phyloP scores from a whole-genome alignment of 345 rosid genomes.

The Aquilaria sinensis region DNA sequence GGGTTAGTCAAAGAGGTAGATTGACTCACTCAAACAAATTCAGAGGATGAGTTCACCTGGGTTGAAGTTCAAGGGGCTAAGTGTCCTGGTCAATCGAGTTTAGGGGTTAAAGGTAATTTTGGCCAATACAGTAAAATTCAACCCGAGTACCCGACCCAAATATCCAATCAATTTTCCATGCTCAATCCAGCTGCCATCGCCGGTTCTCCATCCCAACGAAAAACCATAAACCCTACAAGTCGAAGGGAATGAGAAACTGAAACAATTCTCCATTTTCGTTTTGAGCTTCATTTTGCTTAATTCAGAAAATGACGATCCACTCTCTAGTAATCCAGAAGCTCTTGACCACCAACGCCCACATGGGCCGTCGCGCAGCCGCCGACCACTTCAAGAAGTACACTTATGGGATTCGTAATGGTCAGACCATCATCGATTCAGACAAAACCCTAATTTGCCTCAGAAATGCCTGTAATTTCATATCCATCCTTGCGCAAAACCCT shows the following conservation, averaged over 20 bases:
- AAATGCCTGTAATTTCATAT: conserved; percentile 71
- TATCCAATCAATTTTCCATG: background rate
- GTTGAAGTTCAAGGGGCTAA: no score
- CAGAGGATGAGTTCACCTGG: no score
- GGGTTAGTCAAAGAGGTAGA: no score
- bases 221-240: conserved; percentile 8
- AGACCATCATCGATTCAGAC: conserved; percentile 73
- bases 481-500: conserved; percentile 46
- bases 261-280: background rate
- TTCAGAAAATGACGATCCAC: conserved; percentile 64
- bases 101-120: no score
- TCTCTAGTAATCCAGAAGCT: conserved; percentile 85
- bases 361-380: conserved; percentile 66
- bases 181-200: no score
- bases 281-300: background rate
- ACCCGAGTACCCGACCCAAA: background rate
- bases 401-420: conserved; percentile 62
- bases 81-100: no score
- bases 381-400: conserved; percentile 84
- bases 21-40: no score
- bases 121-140: background rate
- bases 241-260: background rate
- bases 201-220: background rate
- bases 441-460: conserved; percentile 90
- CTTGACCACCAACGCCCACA: conserved; percentile 71